phyloP scores from a whole-genome alignment of 257 asterid species.

The Leonotis leonurus region DNA sequence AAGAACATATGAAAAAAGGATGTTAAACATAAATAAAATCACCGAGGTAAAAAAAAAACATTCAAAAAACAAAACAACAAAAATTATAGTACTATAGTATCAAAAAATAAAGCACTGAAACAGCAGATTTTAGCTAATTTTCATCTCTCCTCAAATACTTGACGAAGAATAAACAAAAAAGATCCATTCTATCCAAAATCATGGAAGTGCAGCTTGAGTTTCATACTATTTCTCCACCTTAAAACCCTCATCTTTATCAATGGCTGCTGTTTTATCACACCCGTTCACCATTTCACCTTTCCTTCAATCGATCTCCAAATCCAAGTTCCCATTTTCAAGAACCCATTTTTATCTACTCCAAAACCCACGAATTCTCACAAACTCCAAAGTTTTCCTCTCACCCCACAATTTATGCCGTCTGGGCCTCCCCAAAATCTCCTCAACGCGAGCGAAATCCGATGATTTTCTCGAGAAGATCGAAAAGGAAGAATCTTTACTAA shows the following conservation, averaged over 20 bases:
- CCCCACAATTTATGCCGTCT: constrained; percentile 12
- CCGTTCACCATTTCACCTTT: constrained; percentile 10
- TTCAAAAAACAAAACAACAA: no score
- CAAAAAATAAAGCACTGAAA: no score
- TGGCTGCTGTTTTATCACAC: constrained; percentile 37
- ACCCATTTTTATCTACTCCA: constrained; percentile 9
- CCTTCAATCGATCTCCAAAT: constrained; percentile 19
- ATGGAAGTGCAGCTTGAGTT: background rate
- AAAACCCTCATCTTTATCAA: constrained; percentile 16
- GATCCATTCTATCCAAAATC: background rate
- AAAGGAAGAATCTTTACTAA: constrained; percentile 29
- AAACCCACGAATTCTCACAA: constrained; percentile 15
- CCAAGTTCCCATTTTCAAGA: constrained; percentile 26
- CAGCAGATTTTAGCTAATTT: no score
- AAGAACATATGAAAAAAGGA: no score
- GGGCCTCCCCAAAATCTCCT: constrained; percentile 18
- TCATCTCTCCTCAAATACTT: no score
- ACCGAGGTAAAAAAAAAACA: no score
- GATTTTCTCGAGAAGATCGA: constrained; percentile 31
- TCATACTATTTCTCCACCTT: background rate
- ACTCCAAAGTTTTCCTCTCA: constrained; percentile 19
- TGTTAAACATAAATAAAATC: no score
- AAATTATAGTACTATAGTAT: no score
- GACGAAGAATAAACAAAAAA: no score
- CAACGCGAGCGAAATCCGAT: constrained; percentile 22